Evolutionary conservation across 148 eudicot species (phyloP), one percentile per base, ranked within the genome.

Genomic region (Dysphania ambrosioides): DNA sequence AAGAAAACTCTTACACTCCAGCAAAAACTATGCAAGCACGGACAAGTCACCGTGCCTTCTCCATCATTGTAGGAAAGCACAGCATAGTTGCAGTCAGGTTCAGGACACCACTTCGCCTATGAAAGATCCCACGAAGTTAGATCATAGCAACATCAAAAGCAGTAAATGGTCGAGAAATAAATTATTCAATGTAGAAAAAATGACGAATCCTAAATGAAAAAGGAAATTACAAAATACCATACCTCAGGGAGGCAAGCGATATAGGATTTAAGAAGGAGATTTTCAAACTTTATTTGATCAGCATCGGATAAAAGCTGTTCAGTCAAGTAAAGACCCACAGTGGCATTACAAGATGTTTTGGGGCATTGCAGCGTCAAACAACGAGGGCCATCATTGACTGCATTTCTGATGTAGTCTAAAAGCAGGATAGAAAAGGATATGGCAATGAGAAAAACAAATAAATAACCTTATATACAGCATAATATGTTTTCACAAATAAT

Each of bases 21-120:
- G 81, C 95, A 92, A 78, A 92, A 92, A 66, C 87, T 78, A 71
- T 88, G 80, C 35, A 82, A 78, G 78, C 94, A 90, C 30, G 64
- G 82, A 77, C 95, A 92, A 36, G 83, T 88, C 35, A 88, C 89
- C 72, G 81, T 81, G 65, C 73, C 81, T 78, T 70, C 72, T 9
- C 82, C 74, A 49, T 84, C 87, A 77, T 59, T 78, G 79, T 64
- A 69, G 68, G 72, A 84, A 24, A 84, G 85, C 57, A 88, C 89
- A 26, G 87, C 91, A 82, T 83, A 83, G 23, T 87, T 86, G 81
- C 97, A 92, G 42, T 83, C 91, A 27, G 88, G 88, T 78, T 91
- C 95, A 72, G 97, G 97, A 78, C 97, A 92, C 91, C 91, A 84
- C 75, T 88, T 89, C 32, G 85, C 88, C 97, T 91, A 68, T 7